phyloP scores from a whole-genome alignment of 441 rosid species.

The Populus hybrid region DNA sequence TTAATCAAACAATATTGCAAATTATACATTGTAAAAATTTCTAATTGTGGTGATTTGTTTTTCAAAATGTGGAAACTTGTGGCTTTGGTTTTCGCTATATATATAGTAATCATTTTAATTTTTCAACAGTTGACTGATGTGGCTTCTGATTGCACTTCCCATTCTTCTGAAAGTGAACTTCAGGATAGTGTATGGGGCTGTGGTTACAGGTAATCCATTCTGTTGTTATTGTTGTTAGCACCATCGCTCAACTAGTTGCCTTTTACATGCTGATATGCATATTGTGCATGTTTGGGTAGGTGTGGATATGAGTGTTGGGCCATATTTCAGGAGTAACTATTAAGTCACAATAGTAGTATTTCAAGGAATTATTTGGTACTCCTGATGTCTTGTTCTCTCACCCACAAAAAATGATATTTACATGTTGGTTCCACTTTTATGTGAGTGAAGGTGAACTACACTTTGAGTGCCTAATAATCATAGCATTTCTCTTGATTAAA shows the following conservation, averaged over 20 bases:
- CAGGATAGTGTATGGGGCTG: constrained; percentile 53
- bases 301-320: neutral
- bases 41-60: neutral
- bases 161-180: constrained; percentile 56
- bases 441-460: neutral
- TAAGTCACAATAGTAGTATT: neutral
- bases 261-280: neutral
- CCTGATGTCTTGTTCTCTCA: neutral
- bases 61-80: constrained; percentile 5
- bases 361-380: neutral
- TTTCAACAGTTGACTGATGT: constrained; percentile 48
- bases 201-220: constrained; percentile 47
- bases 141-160: constrained; percentile 47
- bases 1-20: neutral
- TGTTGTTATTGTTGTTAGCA: constrained; percentile 9
- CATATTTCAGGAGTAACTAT: neutral
- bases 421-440: neutral
- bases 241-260: neutral
- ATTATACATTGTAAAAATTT: too few relatives aligned
- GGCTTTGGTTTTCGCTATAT: neutral
- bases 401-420: neutral
- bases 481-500: too few relatives aligned
- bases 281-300: neutral
- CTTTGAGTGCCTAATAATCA: too few relatives aligned
- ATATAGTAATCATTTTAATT: constrained; percentile 14